A percentile compares a stretch with the other conserved stretches of the same genome.
Conservation (phyloP, 148 eudicot species). For the Linanthus parryae region DNA sequence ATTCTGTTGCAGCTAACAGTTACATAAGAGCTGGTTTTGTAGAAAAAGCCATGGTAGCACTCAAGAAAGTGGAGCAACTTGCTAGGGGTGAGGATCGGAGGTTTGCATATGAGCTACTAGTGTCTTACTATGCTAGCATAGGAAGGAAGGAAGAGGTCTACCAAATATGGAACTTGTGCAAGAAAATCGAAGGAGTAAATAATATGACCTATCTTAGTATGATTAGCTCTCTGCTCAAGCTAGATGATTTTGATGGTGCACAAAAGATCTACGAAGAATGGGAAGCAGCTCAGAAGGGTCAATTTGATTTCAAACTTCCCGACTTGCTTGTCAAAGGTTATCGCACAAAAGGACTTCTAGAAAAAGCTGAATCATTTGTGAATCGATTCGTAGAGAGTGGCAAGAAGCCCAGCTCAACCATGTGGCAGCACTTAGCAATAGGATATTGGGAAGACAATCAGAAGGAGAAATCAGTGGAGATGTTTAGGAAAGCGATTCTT, state of each 20-base stretch:
- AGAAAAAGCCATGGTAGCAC: conserved; percentile 16
- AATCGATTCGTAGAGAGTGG: conserved; percentile 14
- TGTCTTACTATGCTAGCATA: conserved; percentile 18
- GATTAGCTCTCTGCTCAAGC: conserved; percentile 22
- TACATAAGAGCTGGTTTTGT: conserved; percentile 17
- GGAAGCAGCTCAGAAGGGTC: conserved; percentile 8
- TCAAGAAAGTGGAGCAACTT: conserved; percentile 23
- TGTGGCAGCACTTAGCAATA: conserved; percentile 25
- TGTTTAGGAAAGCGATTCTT: conserved; percentile 13
- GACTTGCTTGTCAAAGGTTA: conserved; percentile 25
- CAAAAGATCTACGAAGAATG: conserved; percentile 27
- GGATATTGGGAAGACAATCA: conserved; percentile 17
- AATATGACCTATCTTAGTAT: conserved; percentile 21
- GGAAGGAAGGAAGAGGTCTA: conserved; percentile 21
- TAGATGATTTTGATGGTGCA: conserved; percentile 32
- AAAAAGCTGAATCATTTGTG: conserved; percentile 24
- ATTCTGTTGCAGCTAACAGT: conserved; percentile 22
- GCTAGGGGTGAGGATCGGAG: not conserved
- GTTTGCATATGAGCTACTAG: conserved; percentile 15
- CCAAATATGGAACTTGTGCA: conserved; percentile 25
- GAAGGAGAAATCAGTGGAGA: conserved; percentile 28
- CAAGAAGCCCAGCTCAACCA: conserved; percentile 14
- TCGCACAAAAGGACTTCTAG: conserved; percentile 22
- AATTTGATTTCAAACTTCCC: conserved; percentile 24
- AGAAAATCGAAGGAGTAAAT: conserved; percentile 10